A percentile compares a stretch with the other conserved stretches of the same genome.
phyloP scores from a whole-genome alignment of 1,139 yeast genomes.

The Blastobotrys raffinosifermentans region DNA sequence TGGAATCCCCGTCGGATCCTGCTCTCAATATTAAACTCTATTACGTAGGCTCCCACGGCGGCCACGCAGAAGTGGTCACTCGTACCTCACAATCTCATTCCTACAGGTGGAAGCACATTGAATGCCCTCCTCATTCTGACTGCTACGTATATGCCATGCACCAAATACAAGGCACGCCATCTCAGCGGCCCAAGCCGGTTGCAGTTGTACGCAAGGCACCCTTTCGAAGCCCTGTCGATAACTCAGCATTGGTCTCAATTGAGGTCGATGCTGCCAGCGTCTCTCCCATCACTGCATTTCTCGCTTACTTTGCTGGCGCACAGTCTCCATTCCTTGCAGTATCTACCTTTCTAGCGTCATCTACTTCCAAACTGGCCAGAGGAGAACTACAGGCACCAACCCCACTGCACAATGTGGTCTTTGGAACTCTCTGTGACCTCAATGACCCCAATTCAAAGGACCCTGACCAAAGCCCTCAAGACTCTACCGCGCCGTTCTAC shows the following conservation, averaged over 20 bases:
- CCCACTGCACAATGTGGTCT: conserved; percentile 11
- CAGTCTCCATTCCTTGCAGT: background rate
- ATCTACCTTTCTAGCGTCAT: conserved; percentile 5
- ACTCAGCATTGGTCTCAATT: conserved; percentile 17
- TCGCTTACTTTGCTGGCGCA: conserved; percentile 19
- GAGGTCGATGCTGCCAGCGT: conserved; percentile 24
- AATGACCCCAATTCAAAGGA: background rate
- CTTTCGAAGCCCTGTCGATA: conserved; percentile 19
- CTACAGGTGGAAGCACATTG: conserved; percentile 17
- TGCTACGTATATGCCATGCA: conserved; percentile 19
- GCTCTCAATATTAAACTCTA: too few relatives aligned
- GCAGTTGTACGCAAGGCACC: conserved; percentile 19
- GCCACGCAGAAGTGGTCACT: conserved; percentile 5
- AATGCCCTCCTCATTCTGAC: conserved; percentile 12
- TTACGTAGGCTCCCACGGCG: conserved; percentile 1
- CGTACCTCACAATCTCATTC: conserved; percentile 5
- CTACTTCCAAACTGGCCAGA: conserved; percentile 9
- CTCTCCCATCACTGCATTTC: conserved; percentile 21
- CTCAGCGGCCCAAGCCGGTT: conserved; percentile 13
- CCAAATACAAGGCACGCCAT: conserved; percentile 6
- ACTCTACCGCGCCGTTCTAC: background rate
- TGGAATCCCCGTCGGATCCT: too few relatives aligned
- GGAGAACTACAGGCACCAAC: conserved; percentile 11
- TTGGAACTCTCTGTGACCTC: conserved; percentile 6
- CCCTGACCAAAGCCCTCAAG: background rate